A percentile compares a stretch with the other conserved stretches of the same genome.
These are phyloP conservation scores for Trametes coccinea DNA, from an alignment of 768 basidiomycete genomes.

Conservation along the genomic window DNA sequence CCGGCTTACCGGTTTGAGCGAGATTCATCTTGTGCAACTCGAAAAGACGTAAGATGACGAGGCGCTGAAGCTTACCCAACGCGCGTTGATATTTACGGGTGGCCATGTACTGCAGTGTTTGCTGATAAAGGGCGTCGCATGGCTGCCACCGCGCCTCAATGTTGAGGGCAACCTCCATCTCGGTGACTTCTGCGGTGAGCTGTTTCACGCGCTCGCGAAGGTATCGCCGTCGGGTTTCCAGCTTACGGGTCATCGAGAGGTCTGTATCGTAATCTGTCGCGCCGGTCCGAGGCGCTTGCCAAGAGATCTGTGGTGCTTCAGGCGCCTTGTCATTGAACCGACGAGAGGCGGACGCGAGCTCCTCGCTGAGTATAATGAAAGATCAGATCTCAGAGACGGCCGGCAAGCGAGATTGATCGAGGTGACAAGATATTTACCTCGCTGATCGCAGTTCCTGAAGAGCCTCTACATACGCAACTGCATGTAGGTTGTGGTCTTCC, in stretches of 20 bases:
- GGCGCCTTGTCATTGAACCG: background rate
- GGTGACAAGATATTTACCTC: constrained; percentile 4
- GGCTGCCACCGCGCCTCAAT: constrained; percentile 33
- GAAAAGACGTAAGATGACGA: constrained; percentile 39
- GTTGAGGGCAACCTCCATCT: constrained; percentile 28
- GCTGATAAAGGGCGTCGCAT: constrained; percentile 25
- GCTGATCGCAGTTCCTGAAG: constrained; percentile 25
- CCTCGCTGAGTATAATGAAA: background rate
- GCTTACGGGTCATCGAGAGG: constrained; percentile 13
- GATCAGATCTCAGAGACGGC: no score
- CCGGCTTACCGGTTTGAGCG: constrained; percentile 33
- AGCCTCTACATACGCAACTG: constrained; percentile 35
- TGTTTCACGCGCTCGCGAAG: constrained; percentile 18
- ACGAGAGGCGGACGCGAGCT: background rate
- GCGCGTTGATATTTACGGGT: constrained; percentile 30
- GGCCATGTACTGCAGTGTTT: constrained; percentile 17
- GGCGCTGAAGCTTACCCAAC: constrained; percentile 35
- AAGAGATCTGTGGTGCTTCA: background rate
- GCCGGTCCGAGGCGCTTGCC: background rate
- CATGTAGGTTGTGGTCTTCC: constrained; percentile 27
- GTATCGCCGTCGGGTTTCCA: constrained; percentile 27
- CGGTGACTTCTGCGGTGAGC: constrained; percentile 22
- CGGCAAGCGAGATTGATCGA: no score
- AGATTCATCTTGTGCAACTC: constrained; percentile 41
- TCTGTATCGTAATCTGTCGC: background rate